Base-by-base conservation (phyloP, 345 rosid species). In the Populus alba region DNA sequence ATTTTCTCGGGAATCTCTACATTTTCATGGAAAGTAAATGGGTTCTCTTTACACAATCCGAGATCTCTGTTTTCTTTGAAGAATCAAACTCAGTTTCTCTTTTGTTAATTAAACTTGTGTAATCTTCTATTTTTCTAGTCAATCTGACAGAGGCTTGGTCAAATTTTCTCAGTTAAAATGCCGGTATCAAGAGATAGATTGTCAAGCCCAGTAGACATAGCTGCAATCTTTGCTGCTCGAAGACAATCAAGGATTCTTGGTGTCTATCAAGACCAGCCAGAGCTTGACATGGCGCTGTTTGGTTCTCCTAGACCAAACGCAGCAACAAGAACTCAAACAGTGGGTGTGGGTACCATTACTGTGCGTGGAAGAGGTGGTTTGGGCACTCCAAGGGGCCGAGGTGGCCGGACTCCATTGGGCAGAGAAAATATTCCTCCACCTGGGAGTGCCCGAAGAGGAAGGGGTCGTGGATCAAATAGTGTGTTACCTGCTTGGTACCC, bases 401-500 rank as follows among this genome's bases (percentile, higher is more conserved):
- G 84, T 47, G 77, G 83, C 71, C 79, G 85, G 45, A 69, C 84
- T 15, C 62, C 71, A 13, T 27, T 6, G 31, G 87, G 86, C 41
- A 83, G 86, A 71, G 93, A 91, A 86, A 92, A 88, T 71, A 45
- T 66, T 55, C 15, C 53, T 5, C 11, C 71, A 7, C 9, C 17
- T 37, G 83, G 80, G 53, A 73, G 73, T 29, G 78, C 72, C 65
- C 76, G 90, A 47, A 51, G 82, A 47, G 62, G 43, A 17, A 80
- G 84, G 33, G 83, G 82, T 25, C 86, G 86, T 47, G 76, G 51
- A 37, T 74, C 85, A 13, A 71, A 66, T 57, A 82, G 87, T 57
- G 59, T 55, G 72, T 85, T 96, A 53, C 99, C 99, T 81, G 78
- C 90, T 77, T 90, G 94, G 97, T 92, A 96, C 80, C 98, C 97